Base-by-base conservation (phyloP, 2,329 filamentous ascomycete species). In the Diplocarpon rosae region DNA sequence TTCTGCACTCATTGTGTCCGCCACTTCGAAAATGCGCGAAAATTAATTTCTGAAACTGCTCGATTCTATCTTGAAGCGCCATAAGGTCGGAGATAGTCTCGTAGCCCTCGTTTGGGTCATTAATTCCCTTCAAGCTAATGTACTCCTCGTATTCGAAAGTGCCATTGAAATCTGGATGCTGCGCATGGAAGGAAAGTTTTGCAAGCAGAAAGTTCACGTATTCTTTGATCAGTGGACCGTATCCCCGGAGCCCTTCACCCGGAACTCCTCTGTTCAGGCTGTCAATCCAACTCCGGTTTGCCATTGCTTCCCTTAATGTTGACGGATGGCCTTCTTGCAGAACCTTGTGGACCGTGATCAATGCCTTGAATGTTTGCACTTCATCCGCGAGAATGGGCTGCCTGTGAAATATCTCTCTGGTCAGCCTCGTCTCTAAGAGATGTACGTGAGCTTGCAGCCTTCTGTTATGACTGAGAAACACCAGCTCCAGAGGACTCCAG, bases 81-180 rank as follows among this genome's bases (percentile, higher is more conserved):
- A 96, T 95, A 43, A 98, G 75, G 65, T 98, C 92, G 54, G 83
- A 85, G 57, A 98, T 96, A 17, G 90, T 95, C 71, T 98, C 92
- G 62, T 82, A 90, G 62, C 92, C 92, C 69, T 98, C 92, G 61
- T 98, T 96, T 3, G 92, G 92, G 65, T 98, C 92, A 64, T 96
- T 95, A 69, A 94, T 96, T 24, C 88, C 87, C 70, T 95, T 96
- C 63, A 98, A 72, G 62, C 88, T 95, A 63, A 96, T 89, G 64
- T 98, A 98, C 64, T 98, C 92, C 69, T 96, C 90, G 62, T 98
- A 98, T 63, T 98, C 92, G 60, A 98, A 98, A 1, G 90, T 88
- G 48, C 90, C 92, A 66, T 98, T 98, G 71, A 98, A 98, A 64
- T 96, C 90, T 14, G 88, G 86, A 62, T 98, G 92, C 55, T 95